A percentile compares a stretch with the other conserved stretches of the same genome.
Evolutionary conservation across 129 eudicot genomes (phyloP).

Genomic region (Scalesia atractyloides): DNA sequence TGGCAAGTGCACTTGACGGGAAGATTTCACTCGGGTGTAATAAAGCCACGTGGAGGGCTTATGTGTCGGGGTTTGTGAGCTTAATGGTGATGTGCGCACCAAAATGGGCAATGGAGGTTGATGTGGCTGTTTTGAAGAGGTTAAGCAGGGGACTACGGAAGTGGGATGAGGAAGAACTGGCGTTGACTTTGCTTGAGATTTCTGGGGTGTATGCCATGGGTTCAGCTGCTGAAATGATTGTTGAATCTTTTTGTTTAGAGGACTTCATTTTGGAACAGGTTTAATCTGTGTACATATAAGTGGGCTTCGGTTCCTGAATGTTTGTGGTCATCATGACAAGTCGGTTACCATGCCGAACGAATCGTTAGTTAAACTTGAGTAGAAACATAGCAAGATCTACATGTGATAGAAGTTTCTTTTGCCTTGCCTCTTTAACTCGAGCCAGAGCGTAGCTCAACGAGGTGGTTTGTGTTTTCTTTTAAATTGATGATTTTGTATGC

Average conservation of each 20-base stretch:
- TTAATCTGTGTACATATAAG: slow-evolving; percentile 7
- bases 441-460: no score
- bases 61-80: slow-evolving; percentile 70
- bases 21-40: slow-evolving; percentile 85
- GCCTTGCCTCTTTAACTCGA: not conserved
- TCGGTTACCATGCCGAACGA: not conserved
- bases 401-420: not conserved
- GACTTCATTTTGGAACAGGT: not conserved
- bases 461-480: no score
- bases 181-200: slow-evolving; percentile 66
- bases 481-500: no score
- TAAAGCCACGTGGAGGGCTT: slow-evolving; percentile 81
- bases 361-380: not conserved
- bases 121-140: slow-evolving; percentile 70
- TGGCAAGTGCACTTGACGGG: slow-evolving; percentile 78
- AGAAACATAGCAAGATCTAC: not conserved
- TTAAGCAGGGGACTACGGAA: slow-evolving; percentile 72
- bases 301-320: not conserved
- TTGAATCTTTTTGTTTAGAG: slow-evolving; percentile 36
- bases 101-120: slow-evolving; percentile 71
- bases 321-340: not conserved
- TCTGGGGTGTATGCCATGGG: slow-evolving; percentile 85
- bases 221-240: slow-evolving; percentile 88
- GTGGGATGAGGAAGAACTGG: slow-evolving; percentile 88
- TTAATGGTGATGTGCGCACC: slow-evolving; percentile 84